Base-by-base conservation (phyloP, 2,329 filamentous ascomycete genomes). In the Aspergillus awamori region DNA sequence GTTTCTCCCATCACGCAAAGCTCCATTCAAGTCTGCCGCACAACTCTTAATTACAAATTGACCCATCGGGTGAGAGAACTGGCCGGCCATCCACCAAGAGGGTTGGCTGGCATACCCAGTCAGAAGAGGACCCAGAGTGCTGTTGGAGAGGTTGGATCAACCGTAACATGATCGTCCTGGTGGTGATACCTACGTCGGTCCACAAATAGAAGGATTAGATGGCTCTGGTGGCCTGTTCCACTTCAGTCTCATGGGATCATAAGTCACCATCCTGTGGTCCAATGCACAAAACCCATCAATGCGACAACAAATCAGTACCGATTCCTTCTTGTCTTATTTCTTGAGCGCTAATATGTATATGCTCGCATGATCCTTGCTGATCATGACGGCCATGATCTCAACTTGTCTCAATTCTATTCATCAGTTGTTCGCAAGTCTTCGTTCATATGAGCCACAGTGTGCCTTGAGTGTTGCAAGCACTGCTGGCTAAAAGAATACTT, bases 61-160 rank as follows among this genome's bases (percentile, higher is more conserved):
- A 49, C 22, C 15, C 47, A 51, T 51, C 47, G n/a, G 47, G 47
- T 51, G 26, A 51, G 30, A 17, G 26, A 15, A 2, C 47, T 17
- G n/a, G 11, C 33, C 33, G 33, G 11, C 5, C 33, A 13, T 15
- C 33, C 10, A 36, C 13, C 33, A 36, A 36, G 33, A 13, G 11
- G 33, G 33, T 11, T 36, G 33, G 33, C 33, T 36, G 33, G 33
- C 33, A 36, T 36, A 36, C 33, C 33, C 47, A 10, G 15, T 17
- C 13, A 30, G 11, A 28, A 17, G 26, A 17, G n/a, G n/a, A 51
- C 24, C 47, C 26, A 30, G 7, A 28, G 7, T 10, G n/a, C 47
- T 30, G 15, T 51, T 51, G 24, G 47, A 51, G 47, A 51, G 47
- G 47, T 33, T n/a, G 47, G 47, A 33, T 51, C 47, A 51, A 30